These are phyloP conservation scores for Erysimum cheiri DNA, from an alignment of 441 rosid species.

Conservation along the genomic window DNA sequence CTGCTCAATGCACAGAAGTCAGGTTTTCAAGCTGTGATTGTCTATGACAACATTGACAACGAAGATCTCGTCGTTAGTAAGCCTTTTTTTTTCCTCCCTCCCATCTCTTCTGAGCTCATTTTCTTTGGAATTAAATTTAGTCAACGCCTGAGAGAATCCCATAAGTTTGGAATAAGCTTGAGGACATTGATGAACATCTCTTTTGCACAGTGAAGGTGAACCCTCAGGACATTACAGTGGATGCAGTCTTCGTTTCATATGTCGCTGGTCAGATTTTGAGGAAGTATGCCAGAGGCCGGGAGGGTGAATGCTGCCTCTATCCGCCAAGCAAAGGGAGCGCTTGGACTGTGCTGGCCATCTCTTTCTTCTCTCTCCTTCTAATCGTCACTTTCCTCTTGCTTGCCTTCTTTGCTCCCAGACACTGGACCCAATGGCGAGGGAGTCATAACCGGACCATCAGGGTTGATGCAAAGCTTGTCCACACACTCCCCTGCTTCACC, in stretches of 20 bases:
- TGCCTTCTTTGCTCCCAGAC: slow-evolving; percentile 57
- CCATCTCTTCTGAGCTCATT: background rate
- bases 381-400: slow-evolving; percentile 54
- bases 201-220: slow-evolving; percentile 68
- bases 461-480: slow-evolving; percentile 56
- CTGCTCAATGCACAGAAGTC: slow-evolving; percentile 57
- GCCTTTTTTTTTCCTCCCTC: too few species aligned
- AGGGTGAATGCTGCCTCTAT: slow-evolving; percentile 68
- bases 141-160: slow-evolving; percentile 21
- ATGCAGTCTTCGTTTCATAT: slow-evolving; percentile 67
- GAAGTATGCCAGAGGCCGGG: slow-evolving; percentile 54
- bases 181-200: background rate
- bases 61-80: slow-evolving; percentile 68
- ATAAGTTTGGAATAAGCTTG: slow-evolving; percentile 3
- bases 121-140: background rate
- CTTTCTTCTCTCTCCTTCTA: slow-evolving; percentile 58
- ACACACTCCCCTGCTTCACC: slow-evolving; percentile 56
- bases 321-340: slow-evolving; percentile 46
- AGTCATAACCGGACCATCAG: slow-evolving; percentile 32
- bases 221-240: slow-evolving; percentile 52
- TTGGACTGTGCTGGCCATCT: slow-evolving; percentile 73
- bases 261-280: slow-evolving; percentile 59
- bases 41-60: slow-evolving; percentile 61
- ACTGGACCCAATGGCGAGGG: slow-evolving; percentile 54
- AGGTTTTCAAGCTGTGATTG: slow-evolving; percentile 66